phyloP scores from a whole-genome alignment of 805 yeast genomes.

The Wickerhamiella slavikovae region DNA sequence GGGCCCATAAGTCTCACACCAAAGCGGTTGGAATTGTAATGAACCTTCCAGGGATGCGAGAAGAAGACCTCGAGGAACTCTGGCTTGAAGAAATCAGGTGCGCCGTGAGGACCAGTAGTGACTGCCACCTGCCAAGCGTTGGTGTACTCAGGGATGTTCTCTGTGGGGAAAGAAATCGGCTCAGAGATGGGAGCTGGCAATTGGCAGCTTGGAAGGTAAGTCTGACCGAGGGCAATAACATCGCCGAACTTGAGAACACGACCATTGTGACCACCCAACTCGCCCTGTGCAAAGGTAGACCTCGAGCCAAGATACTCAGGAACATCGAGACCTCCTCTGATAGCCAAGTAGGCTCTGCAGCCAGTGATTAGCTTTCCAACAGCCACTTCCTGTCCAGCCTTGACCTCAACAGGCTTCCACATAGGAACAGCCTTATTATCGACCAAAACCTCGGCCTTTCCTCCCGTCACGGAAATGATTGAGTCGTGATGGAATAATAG shows the following conservation, averaged over 20 bases:
- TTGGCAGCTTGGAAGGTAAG: slow-evolving; percentile 42
- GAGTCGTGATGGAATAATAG: slow-evolving; percentile 66
- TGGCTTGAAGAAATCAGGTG: slow-evolving; percentile 77
- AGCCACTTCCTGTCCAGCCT: slow-evolving; percentile 55
- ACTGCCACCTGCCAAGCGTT: slow-evolving; percentile 73
- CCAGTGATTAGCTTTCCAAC: slow-evolving; percentile 70
- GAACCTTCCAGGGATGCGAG: slow-evolving; percentile 71
- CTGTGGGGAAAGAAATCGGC: slow-evolving; percentile 36
- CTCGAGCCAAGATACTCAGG: slow-evolving; percentile 90
- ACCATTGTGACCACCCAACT: slow-evolving; percentile 86
- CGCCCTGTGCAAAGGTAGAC: slow-evolving; percentile 85
- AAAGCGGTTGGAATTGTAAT: slow-evolving; percentile 90
- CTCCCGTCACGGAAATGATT: slow-evolving; percentile 74
- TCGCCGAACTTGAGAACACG: slow-evolving; percentile 83
- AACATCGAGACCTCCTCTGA: slow-evolving; percentile 86
- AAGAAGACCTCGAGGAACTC: slow-evolving; percentile 66
- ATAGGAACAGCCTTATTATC: slow-evolving; percentile 36
- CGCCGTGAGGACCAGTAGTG: slow-evolving; percentile 94
- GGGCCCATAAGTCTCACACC: slow-evolving; percentile 93
- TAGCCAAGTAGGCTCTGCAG: slow-evolving; percentile 75
- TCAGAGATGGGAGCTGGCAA: slow-evolving; percentile 52
- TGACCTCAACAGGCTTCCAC: slow-evolving; percentile 54
- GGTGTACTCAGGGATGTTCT: slow-evolving; percentile 33
- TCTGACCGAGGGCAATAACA: slow-evolving; percentile 69
- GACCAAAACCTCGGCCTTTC: slow-evolving; percentile 43